Evolutionary conservation across 495 filamentous ascomycete genomes (phyloP), one percentile per base, ranked within the genome.

Genomic region (Daldinia loculata): DNA sequence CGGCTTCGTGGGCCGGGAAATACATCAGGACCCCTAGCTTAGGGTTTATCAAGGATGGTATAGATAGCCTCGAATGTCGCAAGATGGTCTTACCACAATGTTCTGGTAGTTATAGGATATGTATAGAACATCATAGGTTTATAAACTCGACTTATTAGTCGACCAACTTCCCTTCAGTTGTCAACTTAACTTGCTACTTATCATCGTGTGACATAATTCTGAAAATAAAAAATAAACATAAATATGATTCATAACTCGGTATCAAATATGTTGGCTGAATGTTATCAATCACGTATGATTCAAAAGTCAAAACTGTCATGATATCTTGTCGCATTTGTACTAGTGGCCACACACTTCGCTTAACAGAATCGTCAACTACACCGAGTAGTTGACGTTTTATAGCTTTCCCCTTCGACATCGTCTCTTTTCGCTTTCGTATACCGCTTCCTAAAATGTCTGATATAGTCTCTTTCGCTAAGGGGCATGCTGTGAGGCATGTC

Each of bases 1-100:
- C 0, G 92, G 92, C 1, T 90, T 92, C 72, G 80, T 84, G 38
- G 88, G 85, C 58, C 66, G 62, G 24, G 58, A 71, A 26, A 57
- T 52, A 38, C 29, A 45, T 50, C 36, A 26, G 53, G 45, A 30
- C 26, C 15, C 29, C 19, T 51, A 38, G 30, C 22, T 11, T 52
- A 11, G 26, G 51, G 12, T 32, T 50, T 22, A n/a, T 7, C 4
- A n/a, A 39, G 8, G 56, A 43, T 1, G 17, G 12, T 12, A 19
- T 48, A 24, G 9, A 24, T 24, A 22, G 41, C 17, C 17, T 45
- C 41, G 12, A 7, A 45, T 8, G 17, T 19, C 19, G 17, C 8
- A 19, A 45, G 17, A 48, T 48, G 14, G 14, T 12, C 50, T 53
- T 53, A 30, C 15, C 14, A 29, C 15, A 14, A n/a, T n/a, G 11